Evolutionary conservation across 2,329 filamentous ascomycete genomes (phyloP), one percentile per base, ranked within the genome.

Genomic region (Xylariales sp.): DNA sequence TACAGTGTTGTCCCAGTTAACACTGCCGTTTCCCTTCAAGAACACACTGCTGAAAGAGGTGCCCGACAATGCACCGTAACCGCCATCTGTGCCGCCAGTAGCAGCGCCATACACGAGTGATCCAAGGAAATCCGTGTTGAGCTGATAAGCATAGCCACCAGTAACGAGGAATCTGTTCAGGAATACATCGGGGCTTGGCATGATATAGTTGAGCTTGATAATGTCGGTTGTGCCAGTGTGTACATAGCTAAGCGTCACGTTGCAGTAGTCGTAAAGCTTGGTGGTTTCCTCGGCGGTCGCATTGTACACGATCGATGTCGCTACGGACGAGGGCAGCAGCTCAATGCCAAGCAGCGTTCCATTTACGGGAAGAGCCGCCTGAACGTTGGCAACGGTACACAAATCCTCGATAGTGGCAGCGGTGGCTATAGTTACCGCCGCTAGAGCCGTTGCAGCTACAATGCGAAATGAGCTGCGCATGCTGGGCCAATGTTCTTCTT

Each of bases 311-410:
- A 55, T 41, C 20, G 45, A 59, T 2, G 65, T 65, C 5, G 62
- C 62, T 5, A 69, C 61, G 2, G 64, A 50, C 0, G 64, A 65
- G 4, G 67, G 60, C 38, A 66, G 49, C 42, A 70, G 37, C 30
- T 62, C 50, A 36, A 69, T 62, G 7, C 66, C 65, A 5, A 61
- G 46, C 4, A 69, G 46, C 20, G 61, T 65, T 5, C 63, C 65
- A 39, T 68, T 63, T 17, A 62, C 49, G 5, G 66, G 66, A 7
- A 70, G 49, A n/a, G 60, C 56, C n/a, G 62, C 56, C 42, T 60
- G 57, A 14, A 70, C 59, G 39, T 68, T 62, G 23, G 59, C 53
- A 5, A 65, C 54, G 4, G 65, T 67, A 46, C 66, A 70, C 17
- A 69, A 46, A 41, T 66, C 59, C 18, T 57, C 41, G 29, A 70